phyloP scores from a whole-genome alignment of 2,329 filamentous ascomycete genomes.

The Sordariomycetes sp. region DNA sequence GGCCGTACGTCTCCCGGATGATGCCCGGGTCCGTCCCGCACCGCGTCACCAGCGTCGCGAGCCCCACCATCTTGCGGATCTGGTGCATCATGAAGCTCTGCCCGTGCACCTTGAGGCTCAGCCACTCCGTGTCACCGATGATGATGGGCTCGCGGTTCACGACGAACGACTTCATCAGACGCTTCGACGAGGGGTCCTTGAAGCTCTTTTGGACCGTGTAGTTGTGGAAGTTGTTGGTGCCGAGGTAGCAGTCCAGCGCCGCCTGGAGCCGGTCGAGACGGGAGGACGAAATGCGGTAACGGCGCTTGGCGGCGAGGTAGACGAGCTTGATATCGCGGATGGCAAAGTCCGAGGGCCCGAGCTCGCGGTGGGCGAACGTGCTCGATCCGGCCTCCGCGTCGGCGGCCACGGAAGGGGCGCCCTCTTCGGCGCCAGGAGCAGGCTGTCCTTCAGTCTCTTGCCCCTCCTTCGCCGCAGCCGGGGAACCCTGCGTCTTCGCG shows the following conservation, averaged over 20 bases:
- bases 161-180: constrained; percentile 85
- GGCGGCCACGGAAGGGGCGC: background rate
- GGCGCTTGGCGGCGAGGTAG: constrained; percentile 69
- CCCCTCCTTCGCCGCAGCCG: constrained; percentile 7
- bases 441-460: constrained; percentile 9
- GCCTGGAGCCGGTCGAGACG: constrained; percentile 67
- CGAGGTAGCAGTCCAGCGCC: constrained; percentile 61
- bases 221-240: constrained; percentile 91
- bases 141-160: constrained; percentile 65
- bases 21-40: constrained; percentile 64
- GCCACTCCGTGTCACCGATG: constrained; percentile 88
- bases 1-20: constrained; percentile 61
- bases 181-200: constrained; percentile 71
- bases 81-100: constrained; percentile 99
- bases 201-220: constrained; percentile 85
- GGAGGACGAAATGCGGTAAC: constrained; percentile 63
- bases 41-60: constrained; percentile 73
- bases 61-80: constrained; percentile 97
- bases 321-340: constrained; percentile 62
- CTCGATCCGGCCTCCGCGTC: constrained; percentile 8
- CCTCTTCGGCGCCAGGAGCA: constrained; percentile 8
- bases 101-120: constrained; percentile 89
- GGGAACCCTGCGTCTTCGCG: constrained; percentile 9
- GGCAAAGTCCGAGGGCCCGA: constrained; percentile 45
- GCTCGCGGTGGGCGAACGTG: constrained; percentile 44